A percentile compares a stretch with the other conserved stretches of the same genome.
Evolutionary conservation across 768 basidiomycete species (phyloP).

Genomic region (Macrolepiota albuminosa): DNA sequence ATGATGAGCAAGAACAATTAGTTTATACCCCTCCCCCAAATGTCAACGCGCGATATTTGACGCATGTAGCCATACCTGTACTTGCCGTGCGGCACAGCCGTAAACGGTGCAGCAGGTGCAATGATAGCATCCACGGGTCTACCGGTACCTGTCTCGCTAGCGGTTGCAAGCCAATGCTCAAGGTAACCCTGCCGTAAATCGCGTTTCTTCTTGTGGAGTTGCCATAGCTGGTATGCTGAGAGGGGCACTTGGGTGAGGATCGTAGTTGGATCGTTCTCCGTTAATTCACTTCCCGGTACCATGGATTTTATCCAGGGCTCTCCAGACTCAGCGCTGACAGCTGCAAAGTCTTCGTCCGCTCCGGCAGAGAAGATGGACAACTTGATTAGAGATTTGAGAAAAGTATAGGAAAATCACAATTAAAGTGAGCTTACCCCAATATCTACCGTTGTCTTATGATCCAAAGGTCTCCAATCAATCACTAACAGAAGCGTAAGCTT

Average conservation of each 20-base stretch:
- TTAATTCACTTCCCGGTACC: conserved; percentile 22
- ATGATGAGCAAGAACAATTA: background rate
- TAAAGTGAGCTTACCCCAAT: conserved; percentile 30
- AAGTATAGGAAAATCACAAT: background rate
- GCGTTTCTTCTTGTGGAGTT: conserved; percentile 48
- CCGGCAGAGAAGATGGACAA: conserved; percentile 41
- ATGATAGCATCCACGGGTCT: conserved; percentile 77
- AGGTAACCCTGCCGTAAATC: conserved; percentile 54
- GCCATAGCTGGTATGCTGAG: conserved; percentile 60
- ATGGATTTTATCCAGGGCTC: conserved; percentile 55
- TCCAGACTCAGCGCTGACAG: conserved; percentile 32
- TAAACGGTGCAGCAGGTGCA: conserved; percentile 52
- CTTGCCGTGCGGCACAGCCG: conserved; percentile 62
- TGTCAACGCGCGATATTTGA: background rate
- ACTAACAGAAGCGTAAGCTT: conserved; percentile 32
- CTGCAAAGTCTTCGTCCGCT: conserved; percentile 40
- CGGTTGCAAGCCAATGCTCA: conserved; percentile 58
- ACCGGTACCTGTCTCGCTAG: conserved; percentile 52
- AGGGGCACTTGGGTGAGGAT: too few species aligned
- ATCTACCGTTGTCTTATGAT: conserved; percentile 43
- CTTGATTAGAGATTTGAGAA: conserved; percentile 17
- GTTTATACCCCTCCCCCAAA: background rate
- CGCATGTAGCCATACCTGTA: conserved; percentile 35
- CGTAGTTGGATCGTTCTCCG: background rate
- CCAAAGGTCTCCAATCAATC: conserved; percentile 60